These are phyloP conservation scores for Aegle marmelos DNA, from an alignment of 345 rosid species.

Conservation along the genomic window DNA sequence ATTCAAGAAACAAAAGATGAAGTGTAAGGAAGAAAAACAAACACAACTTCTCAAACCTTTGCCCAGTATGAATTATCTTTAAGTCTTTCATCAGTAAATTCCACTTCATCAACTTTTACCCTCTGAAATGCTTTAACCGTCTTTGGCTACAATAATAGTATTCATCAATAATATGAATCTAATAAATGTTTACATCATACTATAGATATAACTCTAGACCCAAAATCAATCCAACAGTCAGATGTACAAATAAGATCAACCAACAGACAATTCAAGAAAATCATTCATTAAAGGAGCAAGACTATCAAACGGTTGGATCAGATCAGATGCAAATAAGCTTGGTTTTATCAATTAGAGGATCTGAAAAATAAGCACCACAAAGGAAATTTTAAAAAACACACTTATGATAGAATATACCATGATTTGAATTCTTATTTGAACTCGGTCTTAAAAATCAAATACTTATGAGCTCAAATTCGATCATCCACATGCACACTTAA, in stretches of 20 bases:
- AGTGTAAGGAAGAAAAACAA: not conserved
- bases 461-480: not conserved
- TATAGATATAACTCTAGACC: not conserved
- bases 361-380: not conserved
- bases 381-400: not conserved
- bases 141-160: conserved; percentile 56
- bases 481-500: not conserved
- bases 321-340: not conserved
- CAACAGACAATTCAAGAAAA: not conserved
- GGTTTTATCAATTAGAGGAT: not conserved
- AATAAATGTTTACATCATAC: not conserved
- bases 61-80: conserved; percentile 94
- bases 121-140: conserved; percentile 67
- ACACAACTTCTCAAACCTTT: conserved; percentile 44
- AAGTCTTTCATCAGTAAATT: conserved; percentile 64
- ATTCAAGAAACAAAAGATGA: conserved; percentile 2
- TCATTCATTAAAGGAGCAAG: not conserved
- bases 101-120: conserved; percentile 70
- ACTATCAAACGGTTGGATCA: not conserved
- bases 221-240: not conserved
- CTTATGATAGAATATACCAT: not conserved
- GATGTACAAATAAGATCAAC: not conserved
- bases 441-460: not conserved
- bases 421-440: not conserved
- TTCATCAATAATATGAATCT: not conserved